Evolutionary conservation across 1,284 basidiomycete genomes (phyloP), one percentile per base, ranked within the genome.

Genomic region (Sporisorium scitamineum): DNA sequence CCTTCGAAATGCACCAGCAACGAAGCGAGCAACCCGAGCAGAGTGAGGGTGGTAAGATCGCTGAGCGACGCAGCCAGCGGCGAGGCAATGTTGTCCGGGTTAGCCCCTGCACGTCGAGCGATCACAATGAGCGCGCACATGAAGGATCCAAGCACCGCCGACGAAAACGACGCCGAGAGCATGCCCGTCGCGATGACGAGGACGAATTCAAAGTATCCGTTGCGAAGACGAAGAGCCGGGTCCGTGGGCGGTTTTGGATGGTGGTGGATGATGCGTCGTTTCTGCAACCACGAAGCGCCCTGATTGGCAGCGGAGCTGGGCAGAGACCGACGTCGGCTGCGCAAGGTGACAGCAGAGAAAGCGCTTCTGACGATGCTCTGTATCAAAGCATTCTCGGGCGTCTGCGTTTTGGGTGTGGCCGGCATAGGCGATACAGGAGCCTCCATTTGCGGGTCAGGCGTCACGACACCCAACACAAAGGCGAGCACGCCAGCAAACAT

Each of bases 21-120:
- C 7, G 80, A 81, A 0, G 80, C 79, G 47, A 87, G 66, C 9
- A 86, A 65, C 9, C 85, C 86, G 8, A 87, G 76, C 37, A 87
- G 73, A 8, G 84, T 84, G n/a, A 87, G 90, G 0, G 96, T 97
- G 58, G 97, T 89, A 31, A 99, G 88, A 83, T 98, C 96, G 10
- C 96, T 95, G 0, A 98, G 89, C 74, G 94, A 95, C 3, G 94
- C 91, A 0, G 96, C 96, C 6, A 98, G 88, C 0, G 96, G 94
- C 0, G 95, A 94, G 3, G 95, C 93, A 74, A 98, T 96, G 85
- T 98, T 98, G 84, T 97, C 95, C 60, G 95, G 96, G 86, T 99
- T 92, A 44, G 92, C 89, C 3, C 91, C 90, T 59, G 89, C 90
- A 79, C 88, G 89, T 52, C 94, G 88, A 83, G 94, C 94, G 2